Percentiles rank a stretch among this genome's conserved stretches.
phyloP scores from a whole-genome alignment of 192 early-diverging fungal species.

The Rhizoclosmatium globosum region DNA sequence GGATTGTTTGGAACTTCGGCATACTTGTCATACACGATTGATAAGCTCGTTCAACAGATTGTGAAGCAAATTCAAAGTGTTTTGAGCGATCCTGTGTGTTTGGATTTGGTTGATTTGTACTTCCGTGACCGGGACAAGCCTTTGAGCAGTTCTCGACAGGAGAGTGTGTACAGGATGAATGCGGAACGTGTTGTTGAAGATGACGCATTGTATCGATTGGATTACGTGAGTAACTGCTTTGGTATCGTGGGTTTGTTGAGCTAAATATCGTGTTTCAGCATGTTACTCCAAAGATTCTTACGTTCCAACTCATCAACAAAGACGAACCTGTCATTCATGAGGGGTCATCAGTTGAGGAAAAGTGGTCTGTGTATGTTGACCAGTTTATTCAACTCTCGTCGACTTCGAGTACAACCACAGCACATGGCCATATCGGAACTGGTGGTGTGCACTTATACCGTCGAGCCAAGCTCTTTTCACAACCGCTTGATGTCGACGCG shows the following conservation, averaged over 20 bases:
- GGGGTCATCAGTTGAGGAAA: constrained; percentile 86
- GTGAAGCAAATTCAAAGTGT: constrained; percentile 80
- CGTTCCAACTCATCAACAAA: constrained; percentile 87
- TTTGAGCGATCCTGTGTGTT: constrained; percentile 70
- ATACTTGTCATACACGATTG: constrained; percentile 88
- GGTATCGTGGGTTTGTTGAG: background rate
- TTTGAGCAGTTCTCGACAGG: constrained; percentile 50
- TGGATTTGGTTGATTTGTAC: constrained; percentile 59
- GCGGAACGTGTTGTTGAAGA: constrained; percentile 63
- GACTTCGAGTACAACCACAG: background rate
- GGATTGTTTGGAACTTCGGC: constrained; percentile 90
- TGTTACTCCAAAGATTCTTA: constrained; percentile 66
- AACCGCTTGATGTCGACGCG: background rate
- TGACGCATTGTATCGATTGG: constrained; percentile 82
- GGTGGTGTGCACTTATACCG: constrained; percentile 78
- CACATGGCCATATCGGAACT: constrained; percentile 59
- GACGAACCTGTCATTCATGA: constrained; percentile 88
- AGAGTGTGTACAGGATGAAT: constrained; percentile 59
- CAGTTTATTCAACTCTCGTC: constrained; percentile 83
- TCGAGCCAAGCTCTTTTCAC: constrained; percentile 14
- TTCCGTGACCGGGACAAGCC: constrained; percentile 55
- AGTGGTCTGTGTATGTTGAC: constrained; percentile 95
- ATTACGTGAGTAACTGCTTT: constrained; percentile 67
- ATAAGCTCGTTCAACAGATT: constrained; percentile 83
- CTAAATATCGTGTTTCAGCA: constrained; percentile 50